Base-by-base conservation (phyloP, 2,329 filamentous ascomycete species). In the Diaporthe batatas region DNA sequence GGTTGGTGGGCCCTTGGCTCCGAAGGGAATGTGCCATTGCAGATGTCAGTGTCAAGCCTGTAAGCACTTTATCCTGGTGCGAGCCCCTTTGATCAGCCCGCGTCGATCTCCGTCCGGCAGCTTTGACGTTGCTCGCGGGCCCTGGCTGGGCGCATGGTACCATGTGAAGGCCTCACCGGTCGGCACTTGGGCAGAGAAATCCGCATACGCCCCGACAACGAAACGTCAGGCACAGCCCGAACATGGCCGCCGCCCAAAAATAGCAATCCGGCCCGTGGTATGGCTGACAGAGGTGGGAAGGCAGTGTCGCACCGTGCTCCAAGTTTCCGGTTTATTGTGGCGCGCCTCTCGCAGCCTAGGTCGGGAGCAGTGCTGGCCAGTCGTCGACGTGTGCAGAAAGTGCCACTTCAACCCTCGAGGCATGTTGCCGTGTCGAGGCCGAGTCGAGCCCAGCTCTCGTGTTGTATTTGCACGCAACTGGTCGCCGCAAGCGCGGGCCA, bases 281-380 rank as follows among this genome's bases (percentile, higher is more conserved):
- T 42, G 36, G 29, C 59, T 54, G 21, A 25, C 25, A 32, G 16
- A 18, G 36, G 55, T 42, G 10, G 57, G 57, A 36, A 59, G 36
- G 36, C 29, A 49, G 53, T 47, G 70, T 64, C 32, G 71, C 70
- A 70, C 71, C 39, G 64, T 57, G 51, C 23, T 25, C 44, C 58
- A 64, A 58, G 73, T 74, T 72, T 74, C 67, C 59, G 36, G 23
- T 74, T 70, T 21, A 73, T 73, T 72, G 70, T 73, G 70, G 70
- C 72, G 70, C 39, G 64, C 18, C 53, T 49, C 51, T 53, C 58
- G 49, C 64, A 29, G 42, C 32, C 21, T 47, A 39, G 65, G 65
- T 47, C 70, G 73, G 70, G 36, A 65, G 16, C 16, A 54, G 65
- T 55, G 44, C 58, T 7, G 25, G 25, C 73, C 70, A 74, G 70